Percentiles rank a stretch among this genome's conserved stretches.
These are phyloP conservation scores for Dioscorea dumetorum DNA, from an alignment of 106 monocot species.

Conservation along the genomic window DNA sequence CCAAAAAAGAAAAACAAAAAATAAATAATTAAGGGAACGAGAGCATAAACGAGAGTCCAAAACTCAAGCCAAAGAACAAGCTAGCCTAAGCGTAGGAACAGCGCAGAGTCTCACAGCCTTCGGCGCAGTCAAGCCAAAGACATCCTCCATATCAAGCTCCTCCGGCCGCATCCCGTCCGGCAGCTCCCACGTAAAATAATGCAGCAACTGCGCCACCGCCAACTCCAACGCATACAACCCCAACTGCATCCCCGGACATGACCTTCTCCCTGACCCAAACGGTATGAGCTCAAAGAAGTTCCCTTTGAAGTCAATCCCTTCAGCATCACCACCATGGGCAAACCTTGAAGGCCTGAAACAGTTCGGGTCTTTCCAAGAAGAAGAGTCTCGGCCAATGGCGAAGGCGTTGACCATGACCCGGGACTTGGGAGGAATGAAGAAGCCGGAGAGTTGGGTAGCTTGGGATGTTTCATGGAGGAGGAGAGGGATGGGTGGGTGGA, in stretches of 20 bases:
- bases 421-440: conserved; percentile 29
- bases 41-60: too few relatives aligned
- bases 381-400: conserved; percentile 58
- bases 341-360: conserved; percentile 50
- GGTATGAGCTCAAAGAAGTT: conserved; percentile 62
- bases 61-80: conserved; percentile 13
- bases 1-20: too few relatives aligned
- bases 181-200: conserved; percentile 54
- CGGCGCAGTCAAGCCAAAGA: conserved; percentile 72
- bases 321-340: conserved; percentile 16
- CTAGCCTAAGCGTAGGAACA: conserved; percentile 43
- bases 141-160: conserved; percentile 64
- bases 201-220: conserved; percentile 55
- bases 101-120: conserved; percentile 44
- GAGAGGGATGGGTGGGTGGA: conserved; percentile 78
- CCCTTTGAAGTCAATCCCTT: conserved; percentile 46
- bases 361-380: conserved; percentile 51
- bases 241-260: conserved; percentile 76
- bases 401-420: conserved; percentile 64
- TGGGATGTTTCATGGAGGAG: conserved; percentile 63
- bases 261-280: conserved; percentile 66
- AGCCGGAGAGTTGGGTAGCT: conserved; percentile 51
- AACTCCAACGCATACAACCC: conserved; percentile 53
- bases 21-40: too few relatives aligned
- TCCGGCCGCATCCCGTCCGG: conserved; percentile 57